Evolutionary conservation across 73 alveolate species (phyloP).

Genomic region (Blepharisma stoltei): DNA sequence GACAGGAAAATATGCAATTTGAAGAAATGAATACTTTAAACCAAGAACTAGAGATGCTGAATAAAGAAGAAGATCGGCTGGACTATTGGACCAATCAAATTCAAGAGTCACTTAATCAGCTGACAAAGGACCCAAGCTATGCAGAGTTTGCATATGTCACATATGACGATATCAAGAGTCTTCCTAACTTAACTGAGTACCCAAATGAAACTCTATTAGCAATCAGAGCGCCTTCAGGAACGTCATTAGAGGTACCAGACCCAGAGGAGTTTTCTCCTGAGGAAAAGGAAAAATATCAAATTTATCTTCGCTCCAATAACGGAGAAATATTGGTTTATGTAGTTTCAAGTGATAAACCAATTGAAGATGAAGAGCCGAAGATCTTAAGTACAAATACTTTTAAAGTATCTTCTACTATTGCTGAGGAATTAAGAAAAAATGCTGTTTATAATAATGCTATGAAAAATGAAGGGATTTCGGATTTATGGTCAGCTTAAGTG

Average conservation of each 20-base stretch:
- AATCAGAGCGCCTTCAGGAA: conserved; percentile 63
- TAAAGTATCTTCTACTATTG: neutral
- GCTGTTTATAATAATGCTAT: neutral
- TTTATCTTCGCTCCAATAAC: neutral
- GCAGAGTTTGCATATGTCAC: conserved; percentile 55
- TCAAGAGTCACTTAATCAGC: conserved; percentile 36
- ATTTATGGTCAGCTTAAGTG: neutral
- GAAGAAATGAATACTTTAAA: conserved; percentile 33
- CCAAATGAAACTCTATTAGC: conserved; percentile 50
- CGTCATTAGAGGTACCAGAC: conserved; percentile 39
- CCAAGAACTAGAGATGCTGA: conserved; percentile 41
- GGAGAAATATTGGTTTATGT: conserved; percentile 29
- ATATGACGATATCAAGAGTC: conserved; percentile 50
- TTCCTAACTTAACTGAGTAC: conserved; percentile 34
- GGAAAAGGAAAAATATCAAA: conserved; percentile 27
- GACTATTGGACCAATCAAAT: conserved; percentile 58
- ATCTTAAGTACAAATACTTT: conserved; percentile 15
- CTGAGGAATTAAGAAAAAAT: neutral
- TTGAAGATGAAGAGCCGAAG: neutral
- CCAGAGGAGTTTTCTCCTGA: conserved; percentile 21
- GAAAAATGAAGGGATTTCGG: conserved; percentile 15
- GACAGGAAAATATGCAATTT: conserved; percentile 40
- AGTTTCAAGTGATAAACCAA: conserved; percentile 1
- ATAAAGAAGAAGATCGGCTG: conserved; percentile 43
- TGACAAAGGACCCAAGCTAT: conserved; percentile 42